Base-by-base conservation (phyloP, 192 early-diverging fungal species). In the Backusella circina region DNA sequence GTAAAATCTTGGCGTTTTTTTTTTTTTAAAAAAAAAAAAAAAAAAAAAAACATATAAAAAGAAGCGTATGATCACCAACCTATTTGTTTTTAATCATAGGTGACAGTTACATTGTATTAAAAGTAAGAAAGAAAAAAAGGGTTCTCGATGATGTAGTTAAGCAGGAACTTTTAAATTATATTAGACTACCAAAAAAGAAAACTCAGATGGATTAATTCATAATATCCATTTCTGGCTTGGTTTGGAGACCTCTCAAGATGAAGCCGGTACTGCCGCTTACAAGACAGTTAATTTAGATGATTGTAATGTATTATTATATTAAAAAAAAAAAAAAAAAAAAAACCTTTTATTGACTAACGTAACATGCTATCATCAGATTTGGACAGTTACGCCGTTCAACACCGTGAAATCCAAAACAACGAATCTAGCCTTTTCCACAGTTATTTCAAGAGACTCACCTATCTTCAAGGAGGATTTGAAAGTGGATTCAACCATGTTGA, bases 161-260 rank as follows among this genome's bases (percentile, higher is more conserved):
- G 21, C 44, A 67, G 44, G n/a, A 75, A 69, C 12, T 35, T 9
- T 21, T 75, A n/a, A 21, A 28, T 26, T 37, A 67, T 35, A 68
- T 68, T 77, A 93, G 88, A 86, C 91, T 1, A 89, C 85, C 67
- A 90, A 88, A 73, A 87, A 89, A 76, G 75, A 86, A 41, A 77
- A 90, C 61, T 83, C 79, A 0, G 87, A 91, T 31, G 85, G 79
- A 13, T 81, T 95, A 10, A 73, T 87, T n/a, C 91, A 95, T 65
- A 85, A 95, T 73, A 85, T 95, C 74, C 94, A 95, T 82, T 95
- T 95, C 75, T 95, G 94, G 93, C 86, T 95, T 54, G 94, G 94
- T 18, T 70, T 86, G 18, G 87, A 93, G 57, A 93, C 92, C 13
- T 86, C 80, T 41, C 93, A 95, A 75, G 91, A 92, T 75, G 91